Evolutionary conservation across 2,329 filamentous ascomycete genomes (phyloP), one percentile per base, ranked within the genome.

Genomic region (Aspergillus ochraceus): DNA sequence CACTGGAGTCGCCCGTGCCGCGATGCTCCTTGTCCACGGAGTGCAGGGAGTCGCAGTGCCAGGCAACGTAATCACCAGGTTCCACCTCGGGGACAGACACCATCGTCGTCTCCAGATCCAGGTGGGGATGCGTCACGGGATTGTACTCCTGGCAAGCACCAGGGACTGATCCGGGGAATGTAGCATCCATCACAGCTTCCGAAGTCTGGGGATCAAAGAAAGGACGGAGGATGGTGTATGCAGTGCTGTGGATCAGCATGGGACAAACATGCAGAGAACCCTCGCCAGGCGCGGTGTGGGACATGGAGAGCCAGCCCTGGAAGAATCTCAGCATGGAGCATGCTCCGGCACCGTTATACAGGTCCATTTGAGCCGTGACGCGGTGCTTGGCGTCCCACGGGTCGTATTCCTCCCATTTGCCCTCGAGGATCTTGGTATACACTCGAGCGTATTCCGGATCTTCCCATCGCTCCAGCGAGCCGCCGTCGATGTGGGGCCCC

Each of bases 251-350:
- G 63, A 84, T 84, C 50, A 95, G 77, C 55, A 96, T 80, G 0
- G 93, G 93, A 68, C 93, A 93, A 2, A 97, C 90, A 49, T 91
- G 82, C 55, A 97, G 76, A 0, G 92, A 95, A 0, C 93, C 93
- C 77, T 96, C 88, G 5, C 83, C 82, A 0, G 91, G 90, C 0
- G 83, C 86, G 0, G 87, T 89, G n/a, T 80, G 78, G 59, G 88
- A 92, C 83, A 97, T 88, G 60, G 75, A 74, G 55, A 97, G 76
- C 93, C 93, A 97, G 19, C 92, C 93, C 76, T 97, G 93, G 74
- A 91, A 94, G 83, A 92, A 90, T 45, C 94, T 85, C 76, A 97
- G 92, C 80, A 92, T 91, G 50, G 84, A 89, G 76, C 91, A 96
- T 0, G 90, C 88, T 0, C 93, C 92, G 0, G 92, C 83, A 0